phyloP scores from a whole-genome alignment of 2,329 filamentous ascomycete species.

The Blumeria graminis region DNA sequence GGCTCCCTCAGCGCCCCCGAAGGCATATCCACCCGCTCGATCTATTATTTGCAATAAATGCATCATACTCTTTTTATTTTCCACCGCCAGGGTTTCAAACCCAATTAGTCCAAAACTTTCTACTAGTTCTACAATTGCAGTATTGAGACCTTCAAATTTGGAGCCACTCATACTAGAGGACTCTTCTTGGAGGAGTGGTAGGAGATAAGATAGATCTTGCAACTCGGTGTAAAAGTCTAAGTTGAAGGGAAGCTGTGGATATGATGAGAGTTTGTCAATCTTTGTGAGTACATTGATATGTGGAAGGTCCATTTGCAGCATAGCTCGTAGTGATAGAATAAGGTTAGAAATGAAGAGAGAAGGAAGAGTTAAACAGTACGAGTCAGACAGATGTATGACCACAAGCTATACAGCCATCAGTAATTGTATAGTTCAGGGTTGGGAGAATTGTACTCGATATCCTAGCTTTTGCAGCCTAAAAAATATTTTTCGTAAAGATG shows the following conservation, averaged over 20 bases:
- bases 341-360: constrained; percentile 90
- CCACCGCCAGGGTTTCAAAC: constrained; percentile 84
- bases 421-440: constrained; percentile 3
- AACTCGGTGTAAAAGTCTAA: constrained; percentile 96
- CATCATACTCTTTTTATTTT: constrained; percentile 96
- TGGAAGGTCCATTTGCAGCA: constrained; percentile 95
- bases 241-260: constrained; percentile 76
- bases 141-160: constrained; percentile 68
- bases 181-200: constrained; percentile 60
- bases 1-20: constrained; percentile 70
- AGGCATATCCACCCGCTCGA: constrained; percentile 76
- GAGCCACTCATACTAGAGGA: constrained; percentile 40
- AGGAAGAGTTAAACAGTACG: constrained; percentile 75
- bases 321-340: constrained; percentile 75
- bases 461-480: constrained; percentile 72
- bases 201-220: constrained; percentile 67
- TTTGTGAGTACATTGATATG: constrained; percentile 93
- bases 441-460: constrained; percentile 47
- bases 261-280: constrained; percentile 77
- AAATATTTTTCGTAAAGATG: constrained; percentile 76
- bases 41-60: constrained; percentile 72
- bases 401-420: constrained; percentile 40
- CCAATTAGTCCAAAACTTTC: constrained; percentile 74
- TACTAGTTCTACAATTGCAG: constrained; percentile 65
- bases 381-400: constrained; percentile 80